Base-by-base conservation (phyloP, 371 early-diverging fungal genomes). In the Syncephalis plumigaleata region DNA sequence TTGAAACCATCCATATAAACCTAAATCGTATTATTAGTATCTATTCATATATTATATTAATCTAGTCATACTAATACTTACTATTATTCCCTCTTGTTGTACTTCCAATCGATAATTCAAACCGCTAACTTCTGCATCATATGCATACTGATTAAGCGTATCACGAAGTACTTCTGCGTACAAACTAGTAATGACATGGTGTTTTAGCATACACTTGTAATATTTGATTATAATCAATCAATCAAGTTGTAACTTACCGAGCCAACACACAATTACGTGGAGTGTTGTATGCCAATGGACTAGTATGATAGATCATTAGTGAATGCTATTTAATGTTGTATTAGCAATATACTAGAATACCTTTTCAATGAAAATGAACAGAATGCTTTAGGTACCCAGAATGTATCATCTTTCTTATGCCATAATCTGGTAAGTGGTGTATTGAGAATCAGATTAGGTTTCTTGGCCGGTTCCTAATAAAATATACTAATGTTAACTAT, bases 371-470 rank as follows among this genome's bases (percentile, higher is more conserved):
- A 55, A 31, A 79, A 71, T 59, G 64, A 66, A 5, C 70, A 65
- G 51, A 70, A 70, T 20, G 77, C 77, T 50, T 83, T 77, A 36
- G 89, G 89, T 1, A 82, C 79, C 74, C 70, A 78, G 56, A 90
- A 95, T 1, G 74, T 78, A 56, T 93, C 91, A 55, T 93, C 93
- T 57, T 83, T 84, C 65, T 91, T 90, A 60, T 86, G 78, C 95
- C 95, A 95, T 53, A 92, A 51, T 24, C 90, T 75, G 18, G 65
- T 54, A 11, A 75, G 47, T 21, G 74, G 64, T 16, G 72, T 71
- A 16, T 89, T 84, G 42, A 60, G 59, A 39, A 84, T 65, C 39
- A 82, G 60, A 13, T 60, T 49, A 16, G 80, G 80, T 13, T 61
- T 63, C 15, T 44, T 64, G 47, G 36, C 45, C 17, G 46, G 69